Conservation (phyloP, 2,329 filamentous ascomycete species). For the Metarhizium brunneum region DNA sequence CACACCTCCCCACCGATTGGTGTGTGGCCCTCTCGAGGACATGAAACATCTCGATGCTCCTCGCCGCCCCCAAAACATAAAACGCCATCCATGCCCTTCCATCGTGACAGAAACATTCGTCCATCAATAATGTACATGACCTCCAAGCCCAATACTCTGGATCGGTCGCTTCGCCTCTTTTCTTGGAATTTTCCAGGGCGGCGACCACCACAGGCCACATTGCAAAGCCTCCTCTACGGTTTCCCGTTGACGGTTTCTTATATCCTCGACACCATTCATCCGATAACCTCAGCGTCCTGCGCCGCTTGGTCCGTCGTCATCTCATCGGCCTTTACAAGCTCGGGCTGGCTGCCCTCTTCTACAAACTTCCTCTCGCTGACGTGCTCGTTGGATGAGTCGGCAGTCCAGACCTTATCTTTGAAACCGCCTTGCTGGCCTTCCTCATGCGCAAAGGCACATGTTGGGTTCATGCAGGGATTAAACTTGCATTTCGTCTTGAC, state of each 20-base stretch:
- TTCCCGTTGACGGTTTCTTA: background rate
- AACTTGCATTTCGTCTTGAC: constrained; percentile 78
- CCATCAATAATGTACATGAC: constrained; percentile 11
- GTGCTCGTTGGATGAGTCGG: constrained; percentile 49
- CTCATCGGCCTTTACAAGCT: constrained; percentile 58
- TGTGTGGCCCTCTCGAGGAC: background rate
- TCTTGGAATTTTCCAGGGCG: background rate
- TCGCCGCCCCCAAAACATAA: background rate
- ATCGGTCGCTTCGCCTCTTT: background rate
- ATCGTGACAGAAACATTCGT: constrained; percentile 9
- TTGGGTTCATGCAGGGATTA: constrained; percentile 83
- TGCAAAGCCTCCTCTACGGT: background rate
- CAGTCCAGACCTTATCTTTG: constrained; percentile 85
- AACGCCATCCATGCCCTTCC: constrained; percentile 12
- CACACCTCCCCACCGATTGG: background rate
- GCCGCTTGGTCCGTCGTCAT: constrained; percentile 28
- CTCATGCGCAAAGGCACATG: constrained; percentile 80
- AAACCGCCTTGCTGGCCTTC: constrained; percentile 83
- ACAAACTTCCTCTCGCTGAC: constrained; percentile 87
- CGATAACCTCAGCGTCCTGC: constrained; percentile 30
- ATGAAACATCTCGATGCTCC: background rate
- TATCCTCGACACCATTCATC: background rate
- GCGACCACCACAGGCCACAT: background rate
- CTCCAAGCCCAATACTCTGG: background rate
- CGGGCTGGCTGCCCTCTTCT: constrained; percentile 57